These are phyloP conservation scores for Herpetomonas muscarum DNA, from an alignment of 208 protist genomes.

Conservation along the genomic window DNA sequence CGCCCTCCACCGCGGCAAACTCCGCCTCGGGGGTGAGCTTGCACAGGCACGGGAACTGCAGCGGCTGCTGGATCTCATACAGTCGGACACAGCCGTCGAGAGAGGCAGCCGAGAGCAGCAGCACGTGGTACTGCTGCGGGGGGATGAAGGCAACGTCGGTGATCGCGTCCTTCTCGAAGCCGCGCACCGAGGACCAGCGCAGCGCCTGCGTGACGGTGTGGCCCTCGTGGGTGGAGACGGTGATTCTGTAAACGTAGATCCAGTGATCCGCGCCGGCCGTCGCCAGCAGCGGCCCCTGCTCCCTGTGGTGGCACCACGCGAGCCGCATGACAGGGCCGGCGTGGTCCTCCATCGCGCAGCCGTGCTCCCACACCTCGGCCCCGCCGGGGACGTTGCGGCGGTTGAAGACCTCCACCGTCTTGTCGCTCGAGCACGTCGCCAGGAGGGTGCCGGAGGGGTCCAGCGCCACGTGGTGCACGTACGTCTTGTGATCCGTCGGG, in stretches of 20 bases:
- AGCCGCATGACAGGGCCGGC: slow-evolving; percentile 70
- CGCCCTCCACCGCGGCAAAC: slow-evolving; percentile 16
- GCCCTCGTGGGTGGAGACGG: slow-evolving; percentile 47
- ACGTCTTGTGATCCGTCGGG: slow-evolving; percentile 64
- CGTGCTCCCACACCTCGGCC: slow-evolving; percentile 40
- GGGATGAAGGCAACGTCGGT: slow-evolving; percentile 87
- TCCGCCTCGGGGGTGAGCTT: slow-evolving; percentile 61
- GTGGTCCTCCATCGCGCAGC: slow-evolving; percentile 73
- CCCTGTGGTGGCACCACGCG: slow-evolving; percentile 80
- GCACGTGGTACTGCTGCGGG: slow-evolving; percentile 67
- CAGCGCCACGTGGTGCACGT: slow-evolving; percentile 81
- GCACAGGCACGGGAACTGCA: slow-evolving; percentile 63
- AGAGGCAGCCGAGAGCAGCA: slow-evolving; percentile 82
- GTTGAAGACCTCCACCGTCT: slow-evolving; percentile 78
- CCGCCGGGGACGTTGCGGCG: slow-evolving; percentile 13
- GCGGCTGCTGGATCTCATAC: slow-evolving; percentile 77
- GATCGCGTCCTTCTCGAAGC: slow-evolving; percentile 86
- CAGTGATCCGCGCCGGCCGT: slow-evolving; percentile 79
- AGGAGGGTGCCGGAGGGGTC: slow-evolving; percentile 72
- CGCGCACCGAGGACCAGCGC: slow-evolving; percentile 58
- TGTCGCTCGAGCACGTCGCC: slow-evolving; percentile 86
- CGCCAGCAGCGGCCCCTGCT: slow-evolving; percentile 77
- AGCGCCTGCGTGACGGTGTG: slow-evolving; percentile 39
- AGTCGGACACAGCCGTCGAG: slow-evolving; percentile 83
- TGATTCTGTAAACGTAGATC: slow-evolving; percentile 85